Conservation (phyloP, 306 rosid species). For the Hippophae tibetana region DNA sequence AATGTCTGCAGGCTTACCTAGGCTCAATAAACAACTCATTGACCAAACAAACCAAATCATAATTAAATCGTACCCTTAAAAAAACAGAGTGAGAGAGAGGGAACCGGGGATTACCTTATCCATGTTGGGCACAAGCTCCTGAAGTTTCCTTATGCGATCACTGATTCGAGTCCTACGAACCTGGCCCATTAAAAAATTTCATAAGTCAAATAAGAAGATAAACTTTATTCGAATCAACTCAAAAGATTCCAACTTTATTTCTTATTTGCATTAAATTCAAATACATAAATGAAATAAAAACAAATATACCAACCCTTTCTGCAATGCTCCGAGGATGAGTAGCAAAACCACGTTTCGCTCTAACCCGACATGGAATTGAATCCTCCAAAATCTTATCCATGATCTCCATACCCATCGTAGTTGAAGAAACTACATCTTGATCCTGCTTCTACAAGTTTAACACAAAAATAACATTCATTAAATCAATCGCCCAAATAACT, state of each 20-base stretch:
- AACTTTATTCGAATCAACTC: not conserved
- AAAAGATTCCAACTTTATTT: not conserved
- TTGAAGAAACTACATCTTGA: slow-evolving; percentile 22
- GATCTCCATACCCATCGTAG: slow-evolving; percentile 31
- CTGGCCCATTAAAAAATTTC: slow-evolving; percentile 19
- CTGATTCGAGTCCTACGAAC: slow-evolving; percentile 87
- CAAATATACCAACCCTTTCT: slow-evolving; percentile 54
- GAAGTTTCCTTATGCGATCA: slow-evolving; percentile 91
- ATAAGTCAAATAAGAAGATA: not conserved
- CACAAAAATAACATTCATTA: not conserved
- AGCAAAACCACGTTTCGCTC: slow-evolving; percentile 92
- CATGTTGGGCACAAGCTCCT: slow-evolving; percentile 89
- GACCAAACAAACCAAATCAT: not conserved
- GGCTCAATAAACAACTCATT: too few species aligned
- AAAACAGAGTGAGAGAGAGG: too few species aligned
- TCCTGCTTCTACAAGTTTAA: slow-evolving; percentile 42
- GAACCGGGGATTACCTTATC: slow-evolving; percentile 46
- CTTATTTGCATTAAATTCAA: not conserved
- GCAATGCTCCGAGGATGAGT: slow-evolving; percentile 97
- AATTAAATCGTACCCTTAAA: too few species aligned
- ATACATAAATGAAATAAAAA: not conserved
- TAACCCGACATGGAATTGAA: slow-evolving; percentile 54
- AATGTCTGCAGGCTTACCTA: too few species aligned
- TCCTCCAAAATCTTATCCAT: slow-evolving; percentile 59
- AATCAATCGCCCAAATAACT: not conserved